These are phyloP conservation scores for Coccomyxa subellipsoidea DNA, from an alignment of 163 green algal genomes.

Conservation along the genomic window DNA sequence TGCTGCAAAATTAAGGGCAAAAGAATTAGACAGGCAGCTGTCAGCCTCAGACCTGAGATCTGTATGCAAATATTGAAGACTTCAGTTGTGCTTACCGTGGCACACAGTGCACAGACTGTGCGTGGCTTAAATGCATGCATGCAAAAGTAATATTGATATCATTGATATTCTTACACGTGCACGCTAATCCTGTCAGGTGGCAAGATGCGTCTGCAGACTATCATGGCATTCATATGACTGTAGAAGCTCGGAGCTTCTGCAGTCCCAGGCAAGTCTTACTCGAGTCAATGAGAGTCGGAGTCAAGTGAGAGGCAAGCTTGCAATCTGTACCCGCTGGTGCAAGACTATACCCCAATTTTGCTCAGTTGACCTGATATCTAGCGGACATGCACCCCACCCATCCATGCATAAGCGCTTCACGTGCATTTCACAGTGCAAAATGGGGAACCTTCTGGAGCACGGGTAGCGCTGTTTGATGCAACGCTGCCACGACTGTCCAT, in stretches of 20 bases:
- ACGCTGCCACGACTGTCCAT: too few relatives aligned
- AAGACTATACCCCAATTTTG: too few relatives aligned
- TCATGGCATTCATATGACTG: not conserved
- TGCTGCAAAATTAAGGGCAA: not conserved
- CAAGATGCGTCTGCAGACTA: not conserved
- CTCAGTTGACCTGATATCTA: too few relatives aligned
- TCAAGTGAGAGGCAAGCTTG: not conserved
- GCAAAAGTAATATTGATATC: not conserved
- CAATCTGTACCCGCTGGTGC: not conserved
- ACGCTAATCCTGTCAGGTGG: not conserved
- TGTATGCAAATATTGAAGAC: not conserved
- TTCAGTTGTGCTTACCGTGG: not conserved
- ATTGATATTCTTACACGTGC: not conserved
- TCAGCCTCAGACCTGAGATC: not conserved
- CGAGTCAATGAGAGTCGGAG: not conserved
- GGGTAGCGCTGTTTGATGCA: too few relatives aligned
- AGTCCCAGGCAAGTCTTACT: not conserved
- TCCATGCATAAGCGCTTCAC: not conserved
- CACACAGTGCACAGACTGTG: not conserved
- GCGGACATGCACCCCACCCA: not conserved
- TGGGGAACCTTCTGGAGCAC: too few relatives aligned
- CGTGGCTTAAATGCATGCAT: not conserved
- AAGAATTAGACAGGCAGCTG: not conserved
- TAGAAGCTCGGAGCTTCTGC: not conserved
- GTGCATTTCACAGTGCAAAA: too few relatives aligned